These are phyloP conservation scores for Eutrema japonicum DNA, from an alignment of 345 rosid species.

Conservation along the genomic window DNA sequence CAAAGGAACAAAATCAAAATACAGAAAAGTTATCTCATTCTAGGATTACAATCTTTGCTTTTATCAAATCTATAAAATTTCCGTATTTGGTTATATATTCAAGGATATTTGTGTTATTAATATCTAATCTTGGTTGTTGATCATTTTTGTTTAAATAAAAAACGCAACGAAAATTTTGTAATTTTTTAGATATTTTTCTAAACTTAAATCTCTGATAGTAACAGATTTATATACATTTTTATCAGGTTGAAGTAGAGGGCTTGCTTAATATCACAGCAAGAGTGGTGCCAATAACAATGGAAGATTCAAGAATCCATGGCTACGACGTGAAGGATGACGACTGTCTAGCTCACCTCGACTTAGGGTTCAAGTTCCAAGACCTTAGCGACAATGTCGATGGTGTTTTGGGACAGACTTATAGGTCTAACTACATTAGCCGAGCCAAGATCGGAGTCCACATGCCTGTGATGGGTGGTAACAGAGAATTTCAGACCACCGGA, in stretches of 20 bases:
- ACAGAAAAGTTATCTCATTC: background rate
- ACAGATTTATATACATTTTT: background rate
- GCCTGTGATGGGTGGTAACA: slow-evolving; percentile 71
- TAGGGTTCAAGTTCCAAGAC: slow-evolving; percentile 61
- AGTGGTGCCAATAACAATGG: slow-evolving; percentile 59
- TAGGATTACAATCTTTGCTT: background rate
- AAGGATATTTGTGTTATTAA: background rate
- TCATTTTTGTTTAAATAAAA: background rate
- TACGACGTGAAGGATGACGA: slow-evolving; percentile 63
- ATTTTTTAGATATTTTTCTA: background rate
- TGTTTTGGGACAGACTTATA: slow-evolving; percentile 67
- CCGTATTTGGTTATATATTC: background rate
- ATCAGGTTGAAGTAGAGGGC: slow-evolving; percentile 49
- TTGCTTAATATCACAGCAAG: slow-evolving; percentile 53
- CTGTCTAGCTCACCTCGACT: slow-evolving; percentile 70
- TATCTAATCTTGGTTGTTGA: background rate
- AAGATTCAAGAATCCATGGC: slow-evolving; percentile 61
- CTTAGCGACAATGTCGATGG: slow-evolving; percentile 58
- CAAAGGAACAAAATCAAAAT: background rate
- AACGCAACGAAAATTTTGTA: background rate
- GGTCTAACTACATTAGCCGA: slow-evolving; percentile 52
- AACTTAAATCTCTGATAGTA: background rate
- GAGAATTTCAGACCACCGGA: slow-evolving; percentile 56
- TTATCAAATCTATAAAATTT: background rate
- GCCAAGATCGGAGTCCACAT: slow-evolving; percentile 63